phyloP scores from a whole-genome alignment of 768 basidiomycete species.

The Kwoniella botswanensis region DNA sequence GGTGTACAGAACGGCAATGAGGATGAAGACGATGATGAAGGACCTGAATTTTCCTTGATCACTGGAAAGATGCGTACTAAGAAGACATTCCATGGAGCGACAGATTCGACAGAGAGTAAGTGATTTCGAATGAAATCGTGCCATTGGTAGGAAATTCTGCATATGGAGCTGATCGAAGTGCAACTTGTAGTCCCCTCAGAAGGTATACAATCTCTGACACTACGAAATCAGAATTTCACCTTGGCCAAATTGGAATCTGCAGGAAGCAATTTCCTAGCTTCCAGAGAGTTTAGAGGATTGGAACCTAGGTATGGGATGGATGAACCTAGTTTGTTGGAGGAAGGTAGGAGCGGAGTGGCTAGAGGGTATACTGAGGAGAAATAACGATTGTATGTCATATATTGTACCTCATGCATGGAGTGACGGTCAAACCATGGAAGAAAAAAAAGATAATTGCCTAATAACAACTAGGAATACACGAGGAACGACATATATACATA shows the following conservation, averaged over 20 bases:
- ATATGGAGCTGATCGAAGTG: not conserved
- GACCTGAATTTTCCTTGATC: slow-evolving; percentile 80
- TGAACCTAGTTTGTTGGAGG: slow-evolving; percentile 78
- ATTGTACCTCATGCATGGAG: not conserved
- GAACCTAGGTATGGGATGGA: slow-evolving; percentile 79
- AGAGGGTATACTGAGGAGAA: slow-evolving; percentile 73
- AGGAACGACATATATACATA: no score
- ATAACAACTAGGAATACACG: no score
- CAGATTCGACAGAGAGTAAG: slow-evolving; percentile 24
- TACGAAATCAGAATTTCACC: slow-evolving; percentile 70
- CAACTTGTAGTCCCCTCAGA: slow-evolving; percentile 12
- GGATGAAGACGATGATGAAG: slow-evolving; percentile 65
- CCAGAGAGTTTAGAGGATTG: slow-evolving; percentile 77
- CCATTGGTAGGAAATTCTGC: not conserved
- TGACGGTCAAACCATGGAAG: no score
- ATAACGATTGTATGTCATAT: not conserved
- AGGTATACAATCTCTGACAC: slow-evolving; percentile 58
- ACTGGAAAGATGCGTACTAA: slow-evolving; percentile 81
- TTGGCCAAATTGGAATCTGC: slow-evolving; percentile 64
- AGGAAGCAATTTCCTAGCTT: slow-evolving; percentile 73
- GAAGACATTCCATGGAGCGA: slow-evolving; percentile 31
- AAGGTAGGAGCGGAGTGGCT: slow-evolving; percentile 88
- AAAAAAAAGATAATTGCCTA: no score
- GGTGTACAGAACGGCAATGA: slow-evolving; percentile 19
- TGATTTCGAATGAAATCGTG: not conserved